Evolutionary conservation across 164 flowering plant genomes (phyloP).

Genomic region (Magnolia sinica): DNA sequence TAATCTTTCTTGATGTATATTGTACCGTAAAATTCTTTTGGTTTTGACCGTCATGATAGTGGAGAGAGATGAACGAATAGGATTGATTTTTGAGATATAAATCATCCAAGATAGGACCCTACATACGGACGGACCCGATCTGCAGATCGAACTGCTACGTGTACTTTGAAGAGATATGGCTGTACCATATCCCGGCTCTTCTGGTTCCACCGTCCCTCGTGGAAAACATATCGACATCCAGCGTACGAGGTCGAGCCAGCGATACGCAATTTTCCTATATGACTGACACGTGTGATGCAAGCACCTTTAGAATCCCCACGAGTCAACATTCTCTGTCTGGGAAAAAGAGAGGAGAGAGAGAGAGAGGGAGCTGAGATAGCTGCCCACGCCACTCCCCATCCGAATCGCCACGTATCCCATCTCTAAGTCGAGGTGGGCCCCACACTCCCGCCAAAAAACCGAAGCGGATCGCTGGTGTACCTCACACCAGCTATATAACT

Average conservation of each 20-base stretch:
- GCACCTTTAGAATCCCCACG: not conserved
- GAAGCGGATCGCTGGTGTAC: not conserved
- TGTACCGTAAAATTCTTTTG: too few relatives aligned
- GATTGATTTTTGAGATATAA: too few relatives aligned
- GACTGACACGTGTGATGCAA: not conserved
- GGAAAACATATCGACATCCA: not conserved
- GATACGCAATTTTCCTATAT: not conserved
- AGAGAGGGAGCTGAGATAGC: not conserved
- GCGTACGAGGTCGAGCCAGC: not conserved
- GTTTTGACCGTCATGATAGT: too few relatives aligned
- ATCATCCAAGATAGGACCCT: too few relatives aligned
- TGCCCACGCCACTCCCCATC: not conserved
- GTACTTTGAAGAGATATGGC: not conserved
- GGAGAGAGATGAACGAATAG: too few relatives aligned
- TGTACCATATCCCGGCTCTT: not conserved
- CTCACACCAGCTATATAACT: too few relatives aligned
- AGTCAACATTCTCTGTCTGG: not conserved
- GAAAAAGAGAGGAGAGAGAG: not conserved
- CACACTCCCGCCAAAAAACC: not conserved
- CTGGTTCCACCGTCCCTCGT: not conserved
- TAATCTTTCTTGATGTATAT: too few relatives aligned
- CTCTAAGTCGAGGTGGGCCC: not conserved
- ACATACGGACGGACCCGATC: not conserved
- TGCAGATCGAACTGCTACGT: not conserved
- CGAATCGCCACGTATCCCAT: constrained; percentile 6